Conservation (phyloP, 2,329 filamentous ascomycete genomes). For the Paraphaeosphaeria minitans region DNA sequence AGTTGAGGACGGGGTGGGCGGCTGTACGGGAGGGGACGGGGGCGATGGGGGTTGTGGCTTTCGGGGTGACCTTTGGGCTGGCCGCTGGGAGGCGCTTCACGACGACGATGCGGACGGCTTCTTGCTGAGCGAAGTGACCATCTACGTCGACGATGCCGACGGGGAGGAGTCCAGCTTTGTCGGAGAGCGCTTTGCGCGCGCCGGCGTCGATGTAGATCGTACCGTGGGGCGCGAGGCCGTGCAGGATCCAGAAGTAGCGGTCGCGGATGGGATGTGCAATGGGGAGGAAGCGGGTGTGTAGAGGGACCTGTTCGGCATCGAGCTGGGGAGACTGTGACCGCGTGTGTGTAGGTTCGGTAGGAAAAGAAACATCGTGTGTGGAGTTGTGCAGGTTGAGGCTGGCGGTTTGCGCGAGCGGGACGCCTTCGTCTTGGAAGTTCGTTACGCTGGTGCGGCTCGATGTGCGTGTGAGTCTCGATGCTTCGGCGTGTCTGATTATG, state of each 20-base stretch:
- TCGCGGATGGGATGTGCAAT: constrained; percentile 85
- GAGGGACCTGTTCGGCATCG: constrained; percentile 52
- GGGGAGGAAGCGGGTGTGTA: constrained; percentile 93
- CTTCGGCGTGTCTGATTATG: constrained; percentile 82
- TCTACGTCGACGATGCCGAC: constrained; percentile 90
- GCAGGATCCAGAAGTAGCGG: constrained; percentile 95
- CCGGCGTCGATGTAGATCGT: constrained; percentile 93
- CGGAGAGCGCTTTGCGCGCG: constrained; percentile 76
- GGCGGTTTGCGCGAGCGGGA: constrained; percentile 28
- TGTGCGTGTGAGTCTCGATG: constrained; percentile 53
- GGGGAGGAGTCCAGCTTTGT: constrained; percentile 86
- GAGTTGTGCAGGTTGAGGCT: constrained; percentile 25
- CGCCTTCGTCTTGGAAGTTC: constrained; percentile 37
- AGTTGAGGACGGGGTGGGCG: constrained; percentile 18
- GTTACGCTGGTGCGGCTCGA: constrained; percentile 36
- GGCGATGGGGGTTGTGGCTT: constrained; percentile 20
- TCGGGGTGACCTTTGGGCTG: constrained; percentile 15
- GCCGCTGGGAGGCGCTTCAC: constrained; percentile 62
- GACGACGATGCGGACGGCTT: constrained; percentile 85
- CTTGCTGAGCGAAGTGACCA: constrained; percentile 87
- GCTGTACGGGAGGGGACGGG: constrained; percentile 26
- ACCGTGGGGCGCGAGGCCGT: constrained; percentile 88
- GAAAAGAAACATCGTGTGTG: constrained; percentile 28
- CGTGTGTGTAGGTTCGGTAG: constrained; percentile 39
- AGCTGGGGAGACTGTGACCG: constrained; percentile 25